phyloP scores from a whole-genome alignment of 164 flowering plant species.

The Vitis rupestris region DNA sequence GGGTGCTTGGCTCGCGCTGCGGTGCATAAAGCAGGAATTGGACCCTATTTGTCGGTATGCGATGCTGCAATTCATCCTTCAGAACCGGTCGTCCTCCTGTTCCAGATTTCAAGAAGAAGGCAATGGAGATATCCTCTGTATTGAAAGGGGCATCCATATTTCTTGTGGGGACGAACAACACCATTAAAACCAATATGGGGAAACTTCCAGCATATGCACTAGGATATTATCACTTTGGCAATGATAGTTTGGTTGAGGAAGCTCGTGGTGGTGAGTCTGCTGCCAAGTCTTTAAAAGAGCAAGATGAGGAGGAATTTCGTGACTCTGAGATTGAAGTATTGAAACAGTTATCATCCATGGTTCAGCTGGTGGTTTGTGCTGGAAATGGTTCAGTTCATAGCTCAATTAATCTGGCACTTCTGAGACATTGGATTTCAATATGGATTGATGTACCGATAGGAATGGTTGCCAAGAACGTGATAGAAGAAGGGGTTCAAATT shows the following conservation, averaged over 20 bases:
- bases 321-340: conserved; percentile 90
- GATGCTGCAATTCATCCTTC: no score
- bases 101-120: conserved; percentile 49
- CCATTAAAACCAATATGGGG: conserved; percentile 59
- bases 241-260: conserved; percentile 78
- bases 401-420: conserved; percentile 69
- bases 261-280: conserved; percentile 65
- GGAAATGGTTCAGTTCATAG: conserved; percentile 92
- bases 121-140: conserved; percentile 46
- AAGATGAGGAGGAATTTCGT: conserved; percentile 61
- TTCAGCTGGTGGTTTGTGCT: conserved; percentile 84
- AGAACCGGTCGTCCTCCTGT: no score
- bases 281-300: conserved; percentile 47
- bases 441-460: conserved; percentile 84
- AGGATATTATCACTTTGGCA: conserved; percentile 78
- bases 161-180: conserved; percentile 66
- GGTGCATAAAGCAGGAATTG: no score
- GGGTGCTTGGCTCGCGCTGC: no score
- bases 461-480: conserved; percentile 45
- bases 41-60: no score
- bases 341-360: conserved; percentile 91
- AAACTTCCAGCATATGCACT: conserved; percentile 62
- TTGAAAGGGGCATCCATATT: conserved; percentile 84
- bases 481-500: conserved; percentile 24
- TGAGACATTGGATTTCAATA: conserved; percentile 79